Conservation (phyloP, 345 rosid species). For the Kandelia obovata region DNA sequence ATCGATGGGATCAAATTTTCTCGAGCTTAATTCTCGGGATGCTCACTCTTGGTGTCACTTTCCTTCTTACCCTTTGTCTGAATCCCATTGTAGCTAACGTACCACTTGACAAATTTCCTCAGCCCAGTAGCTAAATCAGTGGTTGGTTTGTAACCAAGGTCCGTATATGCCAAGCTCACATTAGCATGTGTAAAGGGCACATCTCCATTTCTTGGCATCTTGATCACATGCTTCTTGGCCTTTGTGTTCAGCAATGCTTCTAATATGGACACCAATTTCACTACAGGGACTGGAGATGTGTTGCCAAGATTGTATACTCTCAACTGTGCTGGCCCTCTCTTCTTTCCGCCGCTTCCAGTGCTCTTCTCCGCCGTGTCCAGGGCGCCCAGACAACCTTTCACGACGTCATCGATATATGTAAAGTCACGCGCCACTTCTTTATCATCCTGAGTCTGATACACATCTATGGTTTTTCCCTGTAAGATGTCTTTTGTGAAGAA, state of each 20-base stretch:
- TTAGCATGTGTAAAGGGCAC: constrained; percentile 26
- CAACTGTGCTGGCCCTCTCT: constrained; percentile 24
- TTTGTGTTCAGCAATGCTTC: constrained; percentile 20
- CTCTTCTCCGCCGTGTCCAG: constrained; percentile 30
- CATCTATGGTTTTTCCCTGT: constrained; percentile 19
- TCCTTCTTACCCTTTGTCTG: constrained; percentile 17
- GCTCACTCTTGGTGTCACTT: background rate
- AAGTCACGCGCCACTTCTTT: constrained; percentile 32
- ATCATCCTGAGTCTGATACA: constrained; percentile 21
- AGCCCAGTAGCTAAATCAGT: constrained; percentile 23
- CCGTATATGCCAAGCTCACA: constrained; percentile 19
- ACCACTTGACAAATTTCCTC: constrained; percentile 30
- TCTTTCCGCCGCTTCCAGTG: constrained; percentile 26
- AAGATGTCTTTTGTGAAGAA: constrained; percentile 25
- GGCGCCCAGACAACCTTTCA: constrained; percentile 26
- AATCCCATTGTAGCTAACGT: constrained; percentile 21
- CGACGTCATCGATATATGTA: constrained; percentile 24
- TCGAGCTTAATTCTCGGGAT: constrained; percentile 5
- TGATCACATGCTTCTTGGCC: constrained; percentile 25
- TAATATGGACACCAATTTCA: constrained; percentile 18
- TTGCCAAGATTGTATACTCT: constrained; percentile 28
- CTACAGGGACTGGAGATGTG: constrained; percentile 25
- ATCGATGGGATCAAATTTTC: background rate
- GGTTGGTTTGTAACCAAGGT: constrained; percentile 23
- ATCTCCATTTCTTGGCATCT: constrained; percentile 30